Evolutionary conservation across 345 rosid genomes (phyloP).

Genomic region (Ailanthus altissimus): DNA sequence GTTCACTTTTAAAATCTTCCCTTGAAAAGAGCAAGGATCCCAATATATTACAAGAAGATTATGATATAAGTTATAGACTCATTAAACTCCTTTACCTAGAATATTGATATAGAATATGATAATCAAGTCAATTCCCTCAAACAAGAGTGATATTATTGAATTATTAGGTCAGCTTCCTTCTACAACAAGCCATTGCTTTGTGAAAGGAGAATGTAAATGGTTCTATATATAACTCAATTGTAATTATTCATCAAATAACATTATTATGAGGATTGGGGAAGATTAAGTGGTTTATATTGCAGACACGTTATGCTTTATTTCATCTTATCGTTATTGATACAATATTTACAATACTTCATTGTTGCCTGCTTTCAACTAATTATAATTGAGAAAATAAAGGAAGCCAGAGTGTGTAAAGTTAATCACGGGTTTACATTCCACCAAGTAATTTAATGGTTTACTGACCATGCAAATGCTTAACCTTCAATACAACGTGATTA

Average conservation of each 20-base stretch:
- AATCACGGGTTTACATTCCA: neutral
- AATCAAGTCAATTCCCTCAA: neutral
- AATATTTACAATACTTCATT: neutral
- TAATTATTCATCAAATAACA: neutral
- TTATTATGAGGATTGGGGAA: neutral
- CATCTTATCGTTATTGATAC: neutral
- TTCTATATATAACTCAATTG: neutral
- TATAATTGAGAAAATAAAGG: neutral
- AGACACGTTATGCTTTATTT: neutral
- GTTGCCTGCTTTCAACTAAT: neutral
- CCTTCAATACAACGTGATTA: conserved; percentile 27
- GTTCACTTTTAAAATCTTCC: no score
- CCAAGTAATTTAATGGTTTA: neutral
- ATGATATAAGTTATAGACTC: no score
- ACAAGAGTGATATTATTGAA: neutral
- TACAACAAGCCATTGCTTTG: neutral
- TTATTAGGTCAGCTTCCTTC: neutral
- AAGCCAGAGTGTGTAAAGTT: neutral
- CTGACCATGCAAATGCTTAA: conserved; percentile 30
- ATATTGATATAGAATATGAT: no score
- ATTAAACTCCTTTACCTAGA: no score
- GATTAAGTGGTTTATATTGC: neutral
- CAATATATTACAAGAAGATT: no score
- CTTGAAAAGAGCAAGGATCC: no score
- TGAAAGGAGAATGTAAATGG: neutral